phyloP scores from a whole-genome alignment of 345 rosid species.

The Linum tenue region DNA sequence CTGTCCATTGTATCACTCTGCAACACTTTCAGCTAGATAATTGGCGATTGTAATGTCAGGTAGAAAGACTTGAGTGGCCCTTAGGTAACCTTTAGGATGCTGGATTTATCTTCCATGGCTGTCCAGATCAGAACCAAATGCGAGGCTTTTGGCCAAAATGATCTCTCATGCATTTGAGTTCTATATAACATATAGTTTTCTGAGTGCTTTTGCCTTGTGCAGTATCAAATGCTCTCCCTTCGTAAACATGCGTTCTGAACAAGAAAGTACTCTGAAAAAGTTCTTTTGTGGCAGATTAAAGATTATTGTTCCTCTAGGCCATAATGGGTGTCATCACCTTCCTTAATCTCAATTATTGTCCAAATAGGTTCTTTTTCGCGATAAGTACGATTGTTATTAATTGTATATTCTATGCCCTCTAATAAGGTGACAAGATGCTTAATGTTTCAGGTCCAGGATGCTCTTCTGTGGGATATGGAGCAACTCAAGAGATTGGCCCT shows the following conservation, averaged over 20 bases:
- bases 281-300: conserved; percentile 3
- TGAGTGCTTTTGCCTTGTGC: conserved; percentile 12
- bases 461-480: conserved; percentile 95
- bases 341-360: conserved; percentile 11
- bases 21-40: no score
- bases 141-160: not conserved
- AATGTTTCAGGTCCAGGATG: conserved; percentile 84
- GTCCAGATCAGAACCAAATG: not conserved
- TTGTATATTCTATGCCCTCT: conserved; percentile 22
- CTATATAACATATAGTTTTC: conserved; percentile 5
- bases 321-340: conserved; percentile 4
- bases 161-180: not conserved
- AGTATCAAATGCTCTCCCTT: conserved; percentile 10
- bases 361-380: conserved; percentile 8
- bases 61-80: no score
- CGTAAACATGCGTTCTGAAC: no score
- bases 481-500: conserved; percentile 96
- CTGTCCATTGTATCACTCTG: no score
- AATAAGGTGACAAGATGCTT: conserved; percentile 34
- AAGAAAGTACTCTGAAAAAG: no score
- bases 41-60: no score
- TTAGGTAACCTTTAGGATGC: no score
- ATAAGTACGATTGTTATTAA: not conserved
- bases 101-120: no score
- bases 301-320: conserved; percentile 7